Evolutionary conservation across 495 filamentous ascomycete genomes (phyloP), one percentile per base, ranked within the genome.

Genomic region (Cercophora newfieldiana): DNA sequence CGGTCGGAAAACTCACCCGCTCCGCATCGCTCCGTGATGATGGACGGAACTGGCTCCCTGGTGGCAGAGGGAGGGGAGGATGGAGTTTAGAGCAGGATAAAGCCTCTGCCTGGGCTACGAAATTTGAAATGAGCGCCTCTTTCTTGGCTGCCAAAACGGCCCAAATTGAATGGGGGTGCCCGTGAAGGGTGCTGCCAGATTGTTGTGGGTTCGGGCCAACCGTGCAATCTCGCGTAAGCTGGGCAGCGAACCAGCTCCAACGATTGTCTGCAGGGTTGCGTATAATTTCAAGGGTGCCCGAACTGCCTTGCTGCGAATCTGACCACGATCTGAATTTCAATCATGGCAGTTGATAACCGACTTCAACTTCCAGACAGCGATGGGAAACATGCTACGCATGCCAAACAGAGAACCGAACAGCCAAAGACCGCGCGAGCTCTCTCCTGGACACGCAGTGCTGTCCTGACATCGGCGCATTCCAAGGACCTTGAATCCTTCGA

Each of bases 151-250:
- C 37, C 37, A 44, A 44, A 44, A 44, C 12, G 37, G 18, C 37
- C 37, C 37, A 44, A 44, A 44, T 44, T 44, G 37, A 44, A 44
- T 44, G 37, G 37, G 37, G 37, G 37, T 44, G 37, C 37, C 37
- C 37, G 37, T 44, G 37, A 16, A 16, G 59, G 59, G 33, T 47
- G 59, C 48, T 49, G 48, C 49, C 19, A n/a, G 61, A 44, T 37
- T 71, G 54, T 26, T 65, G 65, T 55, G 58, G 58, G 21, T 19
- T 55, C 48, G 33, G 56, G 10, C 28, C 31, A 24, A 47, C 59
- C 56, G 19, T 55, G 50, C 31, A 73, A 73, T 73, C 56, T 73
- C 71, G 71, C 71, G 37, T 73, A 71, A 56, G 33, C 56, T 59
- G 57, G n/a, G 10, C 37, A 44, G 37, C 37, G 10, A 44, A 44